Conservation (phyloP, 495 filamentous ascomycete genomes). For the Apiosordaria backusii region DNA sequence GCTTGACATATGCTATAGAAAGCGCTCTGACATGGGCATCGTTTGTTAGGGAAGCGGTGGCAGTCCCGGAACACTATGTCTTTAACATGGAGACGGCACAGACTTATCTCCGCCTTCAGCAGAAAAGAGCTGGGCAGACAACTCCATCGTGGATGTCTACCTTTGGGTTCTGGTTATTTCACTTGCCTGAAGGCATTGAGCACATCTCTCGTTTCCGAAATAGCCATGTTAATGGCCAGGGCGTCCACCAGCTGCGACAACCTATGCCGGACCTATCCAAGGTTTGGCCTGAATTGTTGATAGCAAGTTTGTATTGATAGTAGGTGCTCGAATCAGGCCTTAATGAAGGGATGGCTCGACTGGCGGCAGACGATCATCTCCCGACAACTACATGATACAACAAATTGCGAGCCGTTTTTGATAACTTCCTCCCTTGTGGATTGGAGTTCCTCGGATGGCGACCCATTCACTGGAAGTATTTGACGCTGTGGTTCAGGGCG, state of each 20-base stretch:
- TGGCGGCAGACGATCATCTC: no score
- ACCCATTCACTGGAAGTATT: no score
- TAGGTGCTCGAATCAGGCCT: no score
- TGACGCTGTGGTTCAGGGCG: no score
- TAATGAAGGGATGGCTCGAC: no score
- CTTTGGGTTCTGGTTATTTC: neutral
- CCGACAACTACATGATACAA: no score
- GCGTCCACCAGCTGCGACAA: neutral
- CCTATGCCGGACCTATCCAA: neutral
- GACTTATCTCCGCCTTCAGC: neutral
- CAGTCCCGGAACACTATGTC: neutral
- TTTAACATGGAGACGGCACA: neutral
- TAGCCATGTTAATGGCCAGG: neutral
- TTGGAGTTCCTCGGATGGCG: no score
- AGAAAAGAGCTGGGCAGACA: neutral
- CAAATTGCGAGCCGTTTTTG: no score
- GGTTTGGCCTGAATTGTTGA: neutral
- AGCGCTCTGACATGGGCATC: neutral
- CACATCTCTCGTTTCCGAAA: neutral
- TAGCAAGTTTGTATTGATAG: neutral
- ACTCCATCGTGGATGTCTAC: neutral
- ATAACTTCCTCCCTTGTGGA: no score
- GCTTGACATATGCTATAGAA: neutral
- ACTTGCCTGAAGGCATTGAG: neutral
- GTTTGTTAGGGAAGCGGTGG: neutral